Conservation (phyloP, 768 basidiomycete species). For the Tylopilus intermedius region DNA sequence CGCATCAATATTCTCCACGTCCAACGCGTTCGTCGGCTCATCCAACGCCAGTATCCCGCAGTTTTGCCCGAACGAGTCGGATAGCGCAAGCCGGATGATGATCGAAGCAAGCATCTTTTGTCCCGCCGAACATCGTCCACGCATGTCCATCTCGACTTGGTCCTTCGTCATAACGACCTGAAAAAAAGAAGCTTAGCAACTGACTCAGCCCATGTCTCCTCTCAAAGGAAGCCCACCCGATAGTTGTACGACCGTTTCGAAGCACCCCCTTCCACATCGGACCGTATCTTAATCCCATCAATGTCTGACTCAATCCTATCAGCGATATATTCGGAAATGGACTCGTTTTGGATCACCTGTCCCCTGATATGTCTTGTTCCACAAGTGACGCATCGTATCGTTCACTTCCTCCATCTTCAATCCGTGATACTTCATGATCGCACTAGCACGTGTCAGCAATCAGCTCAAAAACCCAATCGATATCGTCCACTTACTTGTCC, state of each 20-base stretch:
- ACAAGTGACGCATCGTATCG: slow-evolving; percentile 92
- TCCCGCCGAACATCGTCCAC: slow-evolving; percentile 95
- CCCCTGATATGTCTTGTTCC: slow-evolving; percentile 99
- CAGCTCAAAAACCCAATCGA: not conserved
- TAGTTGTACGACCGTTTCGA: slow-evolving; percentile 96
- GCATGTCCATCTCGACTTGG: slow-evolving; percentile 99
- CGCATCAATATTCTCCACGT: no score
- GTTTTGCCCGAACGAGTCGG: slow-evolving; percentile 95
- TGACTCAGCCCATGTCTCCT: slow-evolving; percentile 2
- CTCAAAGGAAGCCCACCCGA: slow-evolving; percentile 50
- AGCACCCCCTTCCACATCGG: slow-evolving; percentile 87
- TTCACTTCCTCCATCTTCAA: slow-evolving; percentile 99
- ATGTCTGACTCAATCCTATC: slow-evolving; percentile 63
- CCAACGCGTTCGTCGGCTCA: slow-evolving; percentile 96
- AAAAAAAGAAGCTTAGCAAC: slow-evolving; percentile 3
- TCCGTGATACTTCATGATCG: slow-evolving; percentile 97
- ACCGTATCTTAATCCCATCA: slow-evolving; percentile 92
- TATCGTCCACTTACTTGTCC: slow-evolving; percentile 66
- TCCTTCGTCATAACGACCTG: slow-evolving; percentile 99
- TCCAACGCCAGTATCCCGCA: slow-evolving; percentile 97
- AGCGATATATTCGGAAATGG: slow-evolving; percentile 7
- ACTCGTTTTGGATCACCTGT: slow-evolving; percentile 55
- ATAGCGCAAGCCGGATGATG: slow-evolving; percentile 93
- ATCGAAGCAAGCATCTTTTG: slow-evolving; percentile 99
- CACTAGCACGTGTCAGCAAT: slow-evolving; percentile 46